phyloP scores from a whole-genome alignment of 2,329 filamentous ascomycete species.

The Cryphonectria japonica region DNA sequence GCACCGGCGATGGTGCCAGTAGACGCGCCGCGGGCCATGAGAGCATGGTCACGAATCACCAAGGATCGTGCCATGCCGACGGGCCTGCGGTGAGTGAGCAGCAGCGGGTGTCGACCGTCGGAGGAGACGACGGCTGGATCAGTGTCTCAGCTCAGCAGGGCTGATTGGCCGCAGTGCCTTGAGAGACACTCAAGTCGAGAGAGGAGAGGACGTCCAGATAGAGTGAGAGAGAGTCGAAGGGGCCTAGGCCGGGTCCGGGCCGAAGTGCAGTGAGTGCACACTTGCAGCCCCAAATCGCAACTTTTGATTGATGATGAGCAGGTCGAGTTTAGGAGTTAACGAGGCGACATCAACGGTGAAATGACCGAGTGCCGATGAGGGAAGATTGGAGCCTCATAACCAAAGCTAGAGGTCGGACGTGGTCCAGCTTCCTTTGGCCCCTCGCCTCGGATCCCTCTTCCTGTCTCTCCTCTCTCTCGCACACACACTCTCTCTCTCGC shows the following conservation, averaged over 20 bases:
- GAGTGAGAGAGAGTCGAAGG: conserved; percentile 7
- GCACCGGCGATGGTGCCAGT: conserved; percentile 41
- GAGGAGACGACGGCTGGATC: conserved; percentile 8
- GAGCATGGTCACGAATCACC: conserved; percentile 25
- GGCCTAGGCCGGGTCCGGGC: conserved; percentile 2
- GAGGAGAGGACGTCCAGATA: background rate
- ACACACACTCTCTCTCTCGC: background rate
- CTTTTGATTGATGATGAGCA: background rate
- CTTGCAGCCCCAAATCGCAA: background rate
- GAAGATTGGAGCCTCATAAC: conserved; percentile 24
- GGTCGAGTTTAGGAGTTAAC: background rate
- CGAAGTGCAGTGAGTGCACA: conserved; percentile 2
- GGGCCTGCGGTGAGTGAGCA: background rate
- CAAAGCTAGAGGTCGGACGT: background rate
- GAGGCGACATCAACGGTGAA: conserved; percentile 20
- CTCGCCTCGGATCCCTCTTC: conserved; percentile 10
- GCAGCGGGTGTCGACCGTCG: conserved; percentile 18
- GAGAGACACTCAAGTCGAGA: background rate
- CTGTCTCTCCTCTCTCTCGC: background rate
- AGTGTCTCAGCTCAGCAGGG: conserved; percentile 20
- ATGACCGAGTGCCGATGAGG: conserved; percentile 23
- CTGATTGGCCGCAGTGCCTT: conserved; percentile 19
- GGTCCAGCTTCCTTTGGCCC: conserved; percentile 2
- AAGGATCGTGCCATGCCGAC: conserved; percentile 23
- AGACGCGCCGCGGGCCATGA: conserved; percentile 27